Evolutionary conservation across 805 yeast genomes (phyloP).

Genomic region (Sugiyamaella americana): DNA sequence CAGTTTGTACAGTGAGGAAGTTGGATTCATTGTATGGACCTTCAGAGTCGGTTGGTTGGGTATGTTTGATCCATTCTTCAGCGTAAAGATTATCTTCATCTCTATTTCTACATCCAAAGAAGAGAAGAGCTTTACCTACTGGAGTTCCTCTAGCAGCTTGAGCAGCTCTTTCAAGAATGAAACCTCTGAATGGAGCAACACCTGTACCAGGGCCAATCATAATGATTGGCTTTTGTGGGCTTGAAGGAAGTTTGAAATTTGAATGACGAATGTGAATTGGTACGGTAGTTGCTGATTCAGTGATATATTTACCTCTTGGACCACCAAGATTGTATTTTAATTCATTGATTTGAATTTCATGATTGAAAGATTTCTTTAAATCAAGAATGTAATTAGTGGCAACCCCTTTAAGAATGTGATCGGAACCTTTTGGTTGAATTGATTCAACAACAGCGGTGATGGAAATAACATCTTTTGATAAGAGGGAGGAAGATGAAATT

Average conservation of each 20-base stretch:
- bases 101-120: constrained; percentile 82
- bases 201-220: constrained; percentile 99
- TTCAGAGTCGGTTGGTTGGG: constrained; percentile 13
- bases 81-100: constrained; percentile 76
- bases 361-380: constrained; percentile 54
- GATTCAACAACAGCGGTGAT: constrained; percentile 92
- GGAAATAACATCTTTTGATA: constrained; percentile 69
- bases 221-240: constrained; percentile 75
- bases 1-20: constrained; percentile 56
- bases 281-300: constrained; percentile 43
- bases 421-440: constrained; percentile 31
- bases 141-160: constrained; percentile 44
- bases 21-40: constrained; percentile 16
- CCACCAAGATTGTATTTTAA: constrained; percentile 72
- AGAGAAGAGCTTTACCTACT: constrained; percentile 69
- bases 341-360: constrained; percentile 39
- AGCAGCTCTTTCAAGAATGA: constrained; percentile 76
- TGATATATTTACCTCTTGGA: constrained; percentile 56
- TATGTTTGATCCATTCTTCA: constrained; percentile 81
- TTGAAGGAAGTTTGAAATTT: constrained; percentile 86
- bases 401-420: constrained; percentile 66
- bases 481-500: constrained; percentile 80
- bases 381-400: constrained; percentile 82
- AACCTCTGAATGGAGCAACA: constrained; percentile 97
- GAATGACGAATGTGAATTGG: constrained; percentile 95